Evolutionary conservation across 2,329 filamentous ascomycete species (phyloP).

Genomic region (Zelopaecilomyces penicillatus): DNA sequence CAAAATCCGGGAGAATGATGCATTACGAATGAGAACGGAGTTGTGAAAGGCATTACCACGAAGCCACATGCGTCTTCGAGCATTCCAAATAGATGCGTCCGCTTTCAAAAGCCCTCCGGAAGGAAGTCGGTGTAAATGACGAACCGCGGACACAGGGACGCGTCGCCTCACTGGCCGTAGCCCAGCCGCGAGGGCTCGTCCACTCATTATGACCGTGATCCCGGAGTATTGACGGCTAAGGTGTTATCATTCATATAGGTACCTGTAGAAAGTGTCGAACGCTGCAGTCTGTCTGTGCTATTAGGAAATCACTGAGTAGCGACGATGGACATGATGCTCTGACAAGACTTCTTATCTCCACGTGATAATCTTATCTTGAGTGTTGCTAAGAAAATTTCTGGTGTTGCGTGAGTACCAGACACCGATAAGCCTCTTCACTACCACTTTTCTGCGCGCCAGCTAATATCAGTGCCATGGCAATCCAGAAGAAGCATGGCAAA

Average conservation of each 20-base stretch:
- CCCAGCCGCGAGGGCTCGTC: slow-evolving; percentile 54
- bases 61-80: slow-evolving; percentile 64
- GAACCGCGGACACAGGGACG: slow-evolving; percentile 39
- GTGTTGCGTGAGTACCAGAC: slow-evolving; percentile 9
- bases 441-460: not conserved
- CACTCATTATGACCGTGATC: slow-evolving; percentile 23
- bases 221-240: slow-evolving; percentile 6
- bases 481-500: slow-evolving; percentile 98
- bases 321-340: too few relatives aligned
- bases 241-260: slow-evolving; percentile 8
- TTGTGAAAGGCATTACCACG: slow-evolving; percentile 80
- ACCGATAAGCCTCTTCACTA: not conserved
- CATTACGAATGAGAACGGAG: slow-evolving; percentile 54
- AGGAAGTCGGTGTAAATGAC: slow-evolving; percentile 58
- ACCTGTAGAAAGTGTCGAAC: too few relatives aligned
- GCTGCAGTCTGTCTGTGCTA: too few relatives aligned
- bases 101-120: slow-evolving; percentile 61
- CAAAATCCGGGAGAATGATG: slow-evolving; percentile 57
- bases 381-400: slow-evolving; percentile 26
- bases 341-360: slow-evolving; percentile 20
- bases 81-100: slow-evolving; percentile 53
- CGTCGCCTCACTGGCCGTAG: slow-evolving; percentile 59
- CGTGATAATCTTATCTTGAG: slow-evolving; percentile 24
- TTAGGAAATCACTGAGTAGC: too few relatives aligned
- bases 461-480: slow-evolving; percentile 57